Percentiles rank a stretch among this genome's conserved stretches.
Evolutionary conservation across 2,329 filamentous ascomycete species (phyloP).

Genomic region (Phymatotrichopsis omnivora): DNA sequence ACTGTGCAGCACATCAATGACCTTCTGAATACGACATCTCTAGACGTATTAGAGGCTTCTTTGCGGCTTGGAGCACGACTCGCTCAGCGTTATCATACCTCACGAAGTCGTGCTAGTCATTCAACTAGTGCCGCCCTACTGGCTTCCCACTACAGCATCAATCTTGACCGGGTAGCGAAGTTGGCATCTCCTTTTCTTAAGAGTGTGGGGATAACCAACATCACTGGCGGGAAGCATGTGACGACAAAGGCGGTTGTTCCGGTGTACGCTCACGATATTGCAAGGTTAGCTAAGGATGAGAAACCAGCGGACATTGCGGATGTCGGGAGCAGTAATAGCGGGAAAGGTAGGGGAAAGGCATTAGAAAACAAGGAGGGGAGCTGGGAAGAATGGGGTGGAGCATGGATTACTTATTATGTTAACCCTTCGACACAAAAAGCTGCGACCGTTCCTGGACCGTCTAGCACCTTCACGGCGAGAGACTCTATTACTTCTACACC

Average conservation of each 20-base stretch:
- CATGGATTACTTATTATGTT: slow-evolving; percentile 72
- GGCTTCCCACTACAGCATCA: slow-evolving; percentile 72
- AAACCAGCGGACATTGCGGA: slow-evolving; percentile 33
- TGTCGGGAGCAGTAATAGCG: slow-evolving; percentile 29
- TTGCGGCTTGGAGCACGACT: slow-evolving; percentile 75
- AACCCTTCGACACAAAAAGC: slow-evolving; percentile 30
- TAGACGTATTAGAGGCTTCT: slow-evolving; percentile 65
- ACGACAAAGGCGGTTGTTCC: slow-evolving; percentile 44
- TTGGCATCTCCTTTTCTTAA: slow-evolving; percentile 75
- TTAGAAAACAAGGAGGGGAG: slow-evolving; percentile 37
- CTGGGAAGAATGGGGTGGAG: slow-evolving; percentile 71
- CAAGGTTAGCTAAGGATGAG: slow-evolving; percentile 58
- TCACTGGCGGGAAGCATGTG: slow-evolving; percentile 27
- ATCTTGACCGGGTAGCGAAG: slow-evolving; percentile 71
- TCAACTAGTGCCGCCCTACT: slow-evolving; percentile 61
- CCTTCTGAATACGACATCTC: slow-evolving; percentile 75
- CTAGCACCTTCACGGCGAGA: slow-evolving; percentile 30
- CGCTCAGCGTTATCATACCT: slow-evolving; percentile 84
- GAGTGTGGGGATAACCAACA: slow-evolving; percentile 34
- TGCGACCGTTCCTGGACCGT: slow-evolving; percentile 24
- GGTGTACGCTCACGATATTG: slow-evolving; percentile 74
- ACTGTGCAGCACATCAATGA: slow-evolving; percentile 65
- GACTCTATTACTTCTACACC: slow-evolving; percentile 33
- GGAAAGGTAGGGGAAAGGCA: slow-evolving; percentile 34
- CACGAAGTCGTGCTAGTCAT: slow-evolving; percentile 62